Conservation (phyloP, 108 stramenopile genomes). For the Fragilariopsis cylindrus region DNA sequence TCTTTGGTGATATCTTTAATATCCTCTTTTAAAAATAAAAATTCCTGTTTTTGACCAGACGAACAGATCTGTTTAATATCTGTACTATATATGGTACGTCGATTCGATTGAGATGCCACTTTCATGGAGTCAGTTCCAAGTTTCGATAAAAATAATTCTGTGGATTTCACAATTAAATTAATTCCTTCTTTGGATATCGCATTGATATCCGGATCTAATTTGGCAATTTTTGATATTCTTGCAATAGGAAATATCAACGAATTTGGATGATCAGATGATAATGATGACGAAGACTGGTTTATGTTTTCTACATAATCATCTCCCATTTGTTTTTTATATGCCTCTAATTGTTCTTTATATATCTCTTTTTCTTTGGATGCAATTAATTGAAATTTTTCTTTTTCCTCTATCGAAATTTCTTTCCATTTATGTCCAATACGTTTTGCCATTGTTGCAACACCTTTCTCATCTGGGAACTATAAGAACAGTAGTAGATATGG, state of each 20-base stretch:
- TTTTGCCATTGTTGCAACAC: constrained; percentile 59
- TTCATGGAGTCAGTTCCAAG: constrained; percentile 63
- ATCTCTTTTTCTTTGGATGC: constrained; percentile 65
- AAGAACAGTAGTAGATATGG: too few relatives aligned
- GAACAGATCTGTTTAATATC: constrained; percentile 79
- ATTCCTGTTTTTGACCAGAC: constrained; percentile 47
- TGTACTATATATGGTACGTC: constrained; percentile 65
- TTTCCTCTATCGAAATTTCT: constrained; percentile 43
- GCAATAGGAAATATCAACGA: constrained; percentile 55
- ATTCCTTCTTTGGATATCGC: constrained; percentile 82
- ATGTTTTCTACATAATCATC: not conserved
- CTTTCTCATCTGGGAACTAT: constrained; percentile 20
- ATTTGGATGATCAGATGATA: not conserved
- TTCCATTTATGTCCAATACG: constrained; percentile 65
- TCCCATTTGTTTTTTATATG: constrained; percentile 1
- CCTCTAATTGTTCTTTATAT: constrained; percentile 9
- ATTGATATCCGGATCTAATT: constrained; percentile 85
- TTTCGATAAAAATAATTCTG: constrained; percentile 69
- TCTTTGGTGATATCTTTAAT: constrained; percentile 42
- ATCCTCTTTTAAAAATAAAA: constrained; percentile 76
- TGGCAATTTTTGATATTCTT: constrained; percentile 85
- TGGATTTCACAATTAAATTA: constrained; percentile 73
- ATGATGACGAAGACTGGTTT: not conserved
- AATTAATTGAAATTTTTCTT: constrained; percentile 55
- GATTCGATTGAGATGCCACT: constrained; percentile 78